phyloP scores from a whole-genome alignment of 768 basidiomycete species.

The Russula olivacea region DNA sequence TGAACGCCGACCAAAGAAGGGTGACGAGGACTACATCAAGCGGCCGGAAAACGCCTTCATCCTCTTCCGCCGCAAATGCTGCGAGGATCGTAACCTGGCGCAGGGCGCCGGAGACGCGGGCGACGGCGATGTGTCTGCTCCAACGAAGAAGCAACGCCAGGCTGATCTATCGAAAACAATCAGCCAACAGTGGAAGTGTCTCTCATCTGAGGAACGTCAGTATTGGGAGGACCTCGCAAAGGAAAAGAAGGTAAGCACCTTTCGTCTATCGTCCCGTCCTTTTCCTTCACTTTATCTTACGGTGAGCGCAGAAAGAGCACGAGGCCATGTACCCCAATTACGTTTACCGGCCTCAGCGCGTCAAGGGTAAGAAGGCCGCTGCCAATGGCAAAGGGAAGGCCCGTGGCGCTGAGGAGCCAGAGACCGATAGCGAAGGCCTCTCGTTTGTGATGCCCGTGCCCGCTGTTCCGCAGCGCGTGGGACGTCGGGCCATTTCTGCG shows the following conservation, averaged over 20 bases:
- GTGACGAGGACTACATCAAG: conserved; percentile 80
- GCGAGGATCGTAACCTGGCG: conserved; percentile 59
- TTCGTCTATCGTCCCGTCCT: conserved; percentile 28
- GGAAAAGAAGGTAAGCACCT: conserved; percentile 73
- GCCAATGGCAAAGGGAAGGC: conserved; percentile 49
- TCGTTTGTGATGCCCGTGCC: conserved; percentile 36
- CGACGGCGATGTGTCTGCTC: conserved; percentile 19
- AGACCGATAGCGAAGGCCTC: conserved; percentile 36
- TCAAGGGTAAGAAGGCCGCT: conserved; percentile 47
- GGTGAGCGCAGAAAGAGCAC: conserved; percentile 72
- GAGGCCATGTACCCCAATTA: conserved; percentile 70
- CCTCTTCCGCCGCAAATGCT: conserved; percentile 74
- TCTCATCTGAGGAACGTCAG: conserved; percentile 57
- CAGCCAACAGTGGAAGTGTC: conserved; percentile 72
- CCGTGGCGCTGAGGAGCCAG: conserved; percentile 34
- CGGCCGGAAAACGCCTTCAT: conserved; percentile 83
- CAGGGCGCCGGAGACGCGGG: conserved; percentile 37
- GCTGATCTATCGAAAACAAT: conserved; percentile 79
- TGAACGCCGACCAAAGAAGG: conserved; percentile 46
- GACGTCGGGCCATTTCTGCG: conserved; percentile 46
- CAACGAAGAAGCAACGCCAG: conserved; percentile 67
- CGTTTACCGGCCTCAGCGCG: conserved; percentile 69
- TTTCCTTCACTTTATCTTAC: conserved; percentile 37
- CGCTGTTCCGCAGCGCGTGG: conserved; percentile 30
- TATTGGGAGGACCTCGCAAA: conserved; percentile 74